A percentile compares a stretch with the other conserved stretches of the same genome.
These are phyloP conservation scores for Helichrysum umbraculigerum DNA, from an alignment of 129 eudicot species.

Conservation along the genomic window DNA sequence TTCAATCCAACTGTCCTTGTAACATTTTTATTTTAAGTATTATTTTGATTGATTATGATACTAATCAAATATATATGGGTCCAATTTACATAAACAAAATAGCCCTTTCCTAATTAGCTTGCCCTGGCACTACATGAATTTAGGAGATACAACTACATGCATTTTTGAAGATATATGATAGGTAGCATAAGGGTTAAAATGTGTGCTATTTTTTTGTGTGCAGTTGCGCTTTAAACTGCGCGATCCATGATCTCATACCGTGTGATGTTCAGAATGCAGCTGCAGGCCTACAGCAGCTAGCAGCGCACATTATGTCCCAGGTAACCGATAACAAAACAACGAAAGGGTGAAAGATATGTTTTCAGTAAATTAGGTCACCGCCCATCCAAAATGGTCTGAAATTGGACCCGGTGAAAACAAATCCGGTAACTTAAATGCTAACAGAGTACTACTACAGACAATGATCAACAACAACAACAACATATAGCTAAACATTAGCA, in stretches of 20 bases:
- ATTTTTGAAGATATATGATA: neutral
- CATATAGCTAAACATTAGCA: constrained; percentile 20
- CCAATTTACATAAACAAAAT: neutral
- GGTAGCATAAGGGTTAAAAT: neutral
- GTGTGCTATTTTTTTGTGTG: too few species aligned
- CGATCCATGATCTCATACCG: too few species aligned
- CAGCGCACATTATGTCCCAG: neutral
- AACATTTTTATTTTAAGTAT: neutral
- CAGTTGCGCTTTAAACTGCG: too few species aligned
- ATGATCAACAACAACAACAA: constrained; percentile 10
- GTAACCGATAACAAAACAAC: constrained; percentile 5
- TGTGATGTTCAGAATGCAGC: too few species aligned
- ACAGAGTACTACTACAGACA: constrained; percentile 23
- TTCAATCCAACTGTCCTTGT: constrained; percentile 7
- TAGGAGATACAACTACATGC: neutral
- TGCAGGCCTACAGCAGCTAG: neutral
- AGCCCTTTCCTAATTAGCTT: neutral
- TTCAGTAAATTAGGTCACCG: constrained; percentile 29
- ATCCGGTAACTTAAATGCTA: constrained; percentile 57
- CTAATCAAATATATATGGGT: neutral
- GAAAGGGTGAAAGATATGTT: constrained; percentile 13
- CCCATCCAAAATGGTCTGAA: constrained; percentile 32
- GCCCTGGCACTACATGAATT: neutral
- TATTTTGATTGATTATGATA: neutral
- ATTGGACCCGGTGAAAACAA: constrained; percentile 78